These are phyloP conservation scores for Cladobotryum protrusum DNA, from an alignment of 2,329 filamentous ascomycete genomes.

Conservation along the genomic window DNA sequence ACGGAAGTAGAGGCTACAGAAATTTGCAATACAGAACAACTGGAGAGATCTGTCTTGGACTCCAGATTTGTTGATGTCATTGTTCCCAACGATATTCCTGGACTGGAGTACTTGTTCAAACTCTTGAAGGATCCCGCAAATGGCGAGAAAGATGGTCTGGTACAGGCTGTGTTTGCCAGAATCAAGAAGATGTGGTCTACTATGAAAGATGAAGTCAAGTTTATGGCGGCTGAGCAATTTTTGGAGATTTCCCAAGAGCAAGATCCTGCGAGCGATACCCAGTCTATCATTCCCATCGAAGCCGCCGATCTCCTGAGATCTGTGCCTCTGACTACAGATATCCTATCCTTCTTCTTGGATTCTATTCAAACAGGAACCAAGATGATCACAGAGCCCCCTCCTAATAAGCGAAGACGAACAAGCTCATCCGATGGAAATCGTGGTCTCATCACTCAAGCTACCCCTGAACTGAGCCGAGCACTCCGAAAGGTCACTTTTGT, in stretches of 20 bases:
- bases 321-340: conserved; percentile 65
- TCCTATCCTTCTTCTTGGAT: conserved; percentile 66
- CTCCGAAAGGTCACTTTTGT: conserved; percentile 79
- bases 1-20: conserved; percentile 43
- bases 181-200: conserved; percentile 66
- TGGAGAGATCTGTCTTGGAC: conserved; percentile 37
- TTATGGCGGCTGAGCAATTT: conserved; percentile 54
- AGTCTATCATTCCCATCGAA: conserved; percentile 44
- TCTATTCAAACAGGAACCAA: conserved; percentile 67
- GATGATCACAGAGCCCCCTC: conserved; percentile 63
- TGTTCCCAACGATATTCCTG: conserved; percentile 46
- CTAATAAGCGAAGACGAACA: conserved; percentile 72
- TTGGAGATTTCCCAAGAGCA: conserved; percentile 53
- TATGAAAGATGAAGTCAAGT: conserved; percentile 59
- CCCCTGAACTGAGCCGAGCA: conserved; percentile 58
- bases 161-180: conserved; percentile 60
- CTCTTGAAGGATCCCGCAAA: conserved; percentile 37
- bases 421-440: conserved; percentile 64
- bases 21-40: conserved; percentile 33
- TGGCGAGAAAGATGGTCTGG: conserved; percentile 43
- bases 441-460: conserved; percentile 54
- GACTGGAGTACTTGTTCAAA: conserved; percentile 46
- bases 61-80: conserved; percentile 45
- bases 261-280: conserved; percentile 24
- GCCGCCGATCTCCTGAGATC: conserved; percentile 67